Conservation (phyloP, 352 stramenopile genomes). For the Phytophthora ohioensis region DNA sequence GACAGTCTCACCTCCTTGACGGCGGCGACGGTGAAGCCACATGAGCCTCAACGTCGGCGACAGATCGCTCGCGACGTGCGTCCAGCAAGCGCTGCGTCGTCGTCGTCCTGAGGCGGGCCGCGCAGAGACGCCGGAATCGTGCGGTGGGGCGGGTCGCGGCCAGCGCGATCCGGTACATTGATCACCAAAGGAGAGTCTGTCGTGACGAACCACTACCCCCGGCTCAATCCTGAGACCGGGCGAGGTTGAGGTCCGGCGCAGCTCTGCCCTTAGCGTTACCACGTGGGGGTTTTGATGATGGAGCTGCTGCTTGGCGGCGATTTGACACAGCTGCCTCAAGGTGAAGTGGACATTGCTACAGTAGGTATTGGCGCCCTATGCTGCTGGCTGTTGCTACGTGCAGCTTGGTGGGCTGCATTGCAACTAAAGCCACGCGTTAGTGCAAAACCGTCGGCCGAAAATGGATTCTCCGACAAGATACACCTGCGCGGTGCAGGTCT, state of each 20-base stretch:
- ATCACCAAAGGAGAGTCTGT: background rate
- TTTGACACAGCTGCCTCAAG: constrained; percentile 16
- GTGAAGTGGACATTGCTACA: too few species aligned
- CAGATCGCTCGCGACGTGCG: background rate
- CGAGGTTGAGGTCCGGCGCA: background rate
- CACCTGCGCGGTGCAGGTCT: background rate
- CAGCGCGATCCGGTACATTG: too few species aligned
- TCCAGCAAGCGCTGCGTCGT: background rate
- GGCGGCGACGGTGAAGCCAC: background rate
- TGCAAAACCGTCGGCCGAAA: background rate
- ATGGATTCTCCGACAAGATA: background rate
- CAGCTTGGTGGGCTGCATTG: too few species aligned
- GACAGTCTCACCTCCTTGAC: background rate
- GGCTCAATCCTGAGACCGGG: constrained; percentile 29
- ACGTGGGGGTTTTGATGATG: background rate
- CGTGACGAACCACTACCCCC: constrained; percentile 23
- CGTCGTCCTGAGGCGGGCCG: constrained; percentile 22
- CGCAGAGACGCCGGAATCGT: background rate
- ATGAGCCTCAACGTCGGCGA: background rate
- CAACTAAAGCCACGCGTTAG: background rate
- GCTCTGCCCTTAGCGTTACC: background rate
- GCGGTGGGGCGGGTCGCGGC: too few species aligned
- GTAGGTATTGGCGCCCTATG: background rate
- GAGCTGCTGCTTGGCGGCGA: constrained; percentile 6
- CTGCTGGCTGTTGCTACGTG: background rate